Conservation (phyloP, 2,329 filamentous ascomycete species). For the Colletotrichum plurivorum region DNA sequence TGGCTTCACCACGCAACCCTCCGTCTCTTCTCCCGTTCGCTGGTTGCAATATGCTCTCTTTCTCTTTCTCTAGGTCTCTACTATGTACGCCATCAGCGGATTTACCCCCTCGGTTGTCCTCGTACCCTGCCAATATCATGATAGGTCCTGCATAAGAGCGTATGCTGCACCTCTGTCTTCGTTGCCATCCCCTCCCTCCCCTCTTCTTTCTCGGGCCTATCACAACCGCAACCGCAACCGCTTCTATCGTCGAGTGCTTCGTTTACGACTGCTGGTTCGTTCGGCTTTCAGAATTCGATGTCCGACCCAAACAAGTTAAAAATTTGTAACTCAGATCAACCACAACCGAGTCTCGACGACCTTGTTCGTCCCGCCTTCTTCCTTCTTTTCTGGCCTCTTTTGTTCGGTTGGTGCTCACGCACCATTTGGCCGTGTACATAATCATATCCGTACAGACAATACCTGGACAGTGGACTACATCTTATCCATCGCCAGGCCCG, state of each 20-base stretch:
- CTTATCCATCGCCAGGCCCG: constrained; percentile 33
- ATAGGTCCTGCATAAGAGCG: constrained; percentile 32
- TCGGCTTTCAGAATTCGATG: constrained; percentile 1
- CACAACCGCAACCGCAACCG: constrained; percentile 8
- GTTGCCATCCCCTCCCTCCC: constrained; percentile 8
- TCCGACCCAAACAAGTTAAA: neutral
- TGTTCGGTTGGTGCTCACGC: neutral
- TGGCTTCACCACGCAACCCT: neutral
- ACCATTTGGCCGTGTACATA: neutral
- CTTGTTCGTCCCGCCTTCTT: neutral
- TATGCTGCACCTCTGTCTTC: constrained; percentile 9
- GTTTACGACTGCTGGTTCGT: constrained; percentile 4
- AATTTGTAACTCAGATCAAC: neutral
- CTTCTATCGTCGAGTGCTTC: constrained; percentile 11
- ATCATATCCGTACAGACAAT: neutral
- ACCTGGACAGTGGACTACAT: constrained; percentile 18
- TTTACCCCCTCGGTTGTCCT: neutral
- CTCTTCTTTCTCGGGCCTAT: constrained; percentile 18
- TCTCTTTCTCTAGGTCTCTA: neutral
- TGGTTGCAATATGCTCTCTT: constrained; percentile 17
- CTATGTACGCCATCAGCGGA: neutral
- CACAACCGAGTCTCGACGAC: constrained; percentile 1
- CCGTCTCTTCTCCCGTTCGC: neutral
- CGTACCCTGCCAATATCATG: constrained; percentile 37
- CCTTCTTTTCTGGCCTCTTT: neutral